These are phyloP conservation scores for Pleurotus eryngii DNA, from an alignment of 768 basidiomycete genomes.

Conservation along the genomic window DNA sequence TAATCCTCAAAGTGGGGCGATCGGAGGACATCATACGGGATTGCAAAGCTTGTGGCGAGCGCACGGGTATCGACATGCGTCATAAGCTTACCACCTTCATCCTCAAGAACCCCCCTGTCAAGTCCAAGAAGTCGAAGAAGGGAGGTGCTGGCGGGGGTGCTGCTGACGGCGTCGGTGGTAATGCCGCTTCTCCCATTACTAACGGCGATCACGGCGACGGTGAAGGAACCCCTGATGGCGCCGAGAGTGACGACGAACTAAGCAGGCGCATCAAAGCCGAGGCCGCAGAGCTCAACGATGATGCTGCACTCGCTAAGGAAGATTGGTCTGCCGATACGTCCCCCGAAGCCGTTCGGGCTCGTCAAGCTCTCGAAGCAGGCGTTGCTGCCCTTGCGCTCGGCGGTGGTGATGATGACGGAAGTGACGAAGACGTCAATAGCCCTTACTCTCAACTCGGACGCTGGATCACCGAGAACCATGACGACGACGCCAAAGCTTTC, in stretches of 20 bases:
- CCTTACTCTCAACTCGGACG: constrained; percentile 80
- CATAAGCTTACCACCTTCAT: constrained; percentile 97
- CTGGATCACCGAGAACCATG: constrained; percentile 73
- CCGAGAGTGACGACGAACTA: constrained; percentile 84
- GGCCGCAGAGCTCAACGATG: constrained; percentile 68
- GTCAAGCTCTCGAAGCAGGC: constrained; percentile 63
- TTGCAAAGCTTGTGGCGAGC: constrained; percentile 97
- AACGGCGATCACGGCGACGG: constrained; percentile 38
- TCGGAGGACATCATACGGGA: constrained; percentile 88
- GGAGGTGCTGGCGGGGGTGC: constrained; percentile 39
- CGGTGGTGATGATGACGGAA: constrained; percentile 78
- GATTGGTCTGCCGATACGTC: constrained; percentile 95
- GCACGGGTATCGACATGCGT: constrained; percentile 90
- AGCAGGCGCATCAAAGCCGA: constrained; percentile 91
- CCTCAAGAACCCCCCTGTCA: constrained; percentile 94
- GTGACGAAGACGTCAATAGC: constrained; percentile 82
- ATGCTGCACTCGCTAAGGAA: constrained; percentile 60
- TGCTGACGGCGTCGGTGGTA: constrained; percentile 20
- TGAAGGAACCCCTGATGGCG: constrained; percentile 46
- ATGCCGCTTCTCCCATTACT: constrained; percentile 15
- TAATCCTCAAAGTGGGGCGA: constrained; percentile 80
- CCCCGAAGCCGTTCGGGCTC: constrained; percentile 81
- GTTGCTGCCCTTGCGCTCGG: constrained; percentile 47
- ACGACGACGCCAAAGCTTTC: constrained; percentile 44
- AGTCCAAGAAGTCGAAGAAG: constrained; percentile 69